Conservation (phyloP, 805 yeast species). For the Kuraishia hungarica region DNA sequence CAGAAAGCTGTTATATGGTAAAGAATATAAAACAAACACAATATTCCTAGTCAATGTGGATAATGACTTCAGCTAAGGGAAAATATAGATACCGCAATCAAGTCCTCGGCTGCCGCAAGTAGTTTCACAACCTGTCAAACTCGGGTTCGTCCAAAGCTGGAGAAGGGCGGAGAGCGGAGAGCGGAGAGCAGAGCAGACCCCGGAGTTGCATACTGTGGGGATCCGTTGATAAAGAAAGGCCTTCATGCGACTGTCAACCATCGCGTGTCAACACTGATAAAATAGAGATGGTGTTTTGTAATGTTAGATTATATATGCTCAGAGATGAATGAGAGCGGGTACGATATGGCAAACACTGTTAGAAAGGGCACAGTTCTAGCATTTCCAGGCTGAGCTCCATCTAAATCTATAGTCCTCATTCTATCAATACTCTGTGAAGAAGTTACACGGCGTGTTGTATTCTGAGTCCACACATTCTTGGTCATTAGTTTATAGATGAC, state of each 20-base stretch:
- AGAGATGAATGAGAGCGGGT: neutral
- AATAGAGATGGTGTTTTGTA: slow-evolving; percentile 1
- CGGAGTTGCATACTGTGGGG: neutral
- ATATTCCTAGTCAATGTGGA: no score
- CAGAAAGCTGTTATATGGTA: no score
- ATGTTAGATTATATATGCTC: neutral
- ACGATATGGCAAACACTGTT: neutral
- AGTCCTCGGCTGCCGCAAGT: neutral
- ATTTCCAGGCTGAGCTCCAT: no score
- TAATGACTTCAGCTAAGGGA: no score
- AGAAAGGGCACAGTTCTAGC: no score
- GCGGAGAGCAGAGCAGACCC: neutral
- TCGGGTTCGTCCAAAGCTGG: neutral
- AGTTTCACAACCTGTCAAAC: neutral
- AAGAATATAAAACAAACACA: no score
- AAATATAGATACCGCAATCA: no score
- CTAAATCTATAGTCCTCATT: no score
- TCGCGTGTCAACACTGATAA: neutral
- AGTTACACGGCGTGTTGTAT: neutral
- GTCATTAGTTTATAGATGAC: no score
- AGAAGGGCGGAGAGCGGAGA: no score
- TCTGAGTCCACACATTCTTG: neutral
- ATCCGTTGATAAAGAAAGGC: neutral
- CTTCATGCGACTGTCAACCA: neutral
- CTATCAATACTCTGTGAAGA: no score